Conservation (phyloP, 805 yeast genomes). For the Hanseniaspora pseudoguilliermondii region DNA sequence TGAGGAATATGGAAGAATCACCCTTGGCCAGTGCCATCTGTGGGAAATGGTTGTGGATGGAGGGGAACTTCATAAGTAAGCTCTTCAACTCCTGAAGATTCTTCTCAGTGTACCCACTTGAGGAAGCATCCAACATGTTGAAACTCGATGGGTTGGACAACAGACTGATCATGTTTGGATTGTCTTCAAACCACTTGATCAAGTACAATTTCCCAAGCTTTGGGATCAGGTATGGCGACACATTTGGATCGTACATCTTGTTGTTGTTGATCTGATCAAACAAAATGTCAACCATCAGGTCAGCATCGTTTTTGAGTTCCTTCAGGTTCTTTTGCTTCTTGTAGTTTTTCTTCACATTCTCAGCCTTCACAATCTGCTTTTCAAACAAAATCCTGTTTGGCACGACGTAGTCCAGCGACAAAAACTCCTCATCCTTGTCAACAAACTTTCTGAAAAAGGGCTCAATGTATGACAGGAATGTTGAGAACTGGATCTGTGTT, state of each 20-base stretch:
- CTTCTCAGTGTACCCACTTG: neutral
- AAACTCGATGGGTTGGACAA: constrained; percentile 2
- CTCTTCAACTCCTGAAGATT: neutral
- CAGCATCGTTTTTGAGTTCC: neutral
- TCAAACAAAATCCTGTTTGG: constrained; percentile 30
- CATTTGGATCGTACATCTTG: constrained; percentile 44
- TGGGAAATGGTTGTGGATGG: constrained; percentile 16
- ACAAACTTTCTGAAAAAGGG: constrained; percentile 64
- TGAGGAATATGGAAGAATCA: neutral
- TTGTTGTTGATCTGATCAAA: constrained; percentile 5
- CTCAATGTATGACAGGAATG: constrained; percentile 76
- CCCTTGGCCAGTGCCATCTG: constrained; percentile 13
- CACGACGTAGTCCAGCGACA: constrained; percentile 48
- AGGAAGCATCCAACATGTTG: neutral
- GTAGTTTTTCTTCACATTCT: constrained; percentile 17
- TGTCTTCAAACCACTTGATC: constrained; percentile 80
- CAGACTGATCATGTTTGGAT: constrained; percentile 25
- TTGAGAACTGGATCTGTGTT: constrained; percentile 83
- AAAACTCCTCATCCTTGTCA: constrained; percentile 70
- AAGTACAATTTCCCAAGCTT: constrained; percentile 72
- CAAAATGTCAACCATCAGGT: neutral
- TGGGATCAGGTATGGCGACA: constrained; percentile 70
- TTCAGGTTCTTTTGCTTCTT: neutral
- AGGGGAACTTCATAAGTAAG: constrained; percentile 2
- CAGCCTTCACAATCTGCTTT: neutral